A percentile compares a stretch with the other conserved stretches of the same genome.
These are phyloP conservation scores for Populus tremula DNA, from an alignment of 345 rosid genomes.

Conservation along the genomic window DNA sequence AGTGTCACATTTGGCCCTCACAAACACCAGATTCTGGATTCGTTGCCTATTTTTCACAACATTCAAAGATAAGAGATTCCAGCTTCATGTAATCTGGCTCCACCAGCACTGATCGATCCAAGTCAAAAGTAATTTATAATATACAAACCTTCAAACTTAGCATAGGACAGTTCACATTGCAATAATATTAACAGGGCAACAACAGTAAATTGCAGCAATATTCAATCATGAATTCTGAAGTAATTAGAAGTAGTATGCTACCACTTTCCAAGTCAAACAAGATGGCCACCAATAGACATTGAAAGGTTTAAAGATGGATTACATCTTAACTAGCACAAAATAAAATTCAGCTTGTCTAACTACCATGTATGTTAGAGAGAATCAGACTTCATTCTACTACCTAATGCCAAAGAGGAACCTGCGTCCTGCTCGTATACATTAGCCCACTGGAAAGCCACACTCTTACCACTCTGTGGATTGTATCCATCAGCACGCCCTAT, in stretches of 20 bases:
- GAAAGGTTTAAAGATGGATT: neutral
- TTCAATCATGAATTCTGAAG: neutral
- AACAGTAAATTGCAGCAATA: neutral
- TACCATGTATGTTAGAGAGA: neutral
- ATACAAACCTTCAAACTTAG: neutral
- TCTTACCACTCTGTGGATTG: constrained; percentile 50
- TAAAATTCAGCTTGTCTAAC: neutral
- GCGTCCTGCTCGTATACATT: constrained; percentile 52
- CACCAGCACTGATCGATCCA: neutral
- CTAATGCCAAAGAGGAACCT: constrained; percentile 28
- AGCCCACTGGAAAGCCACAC: constrained; percentile 64
- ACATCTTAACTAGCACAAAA: neutral
- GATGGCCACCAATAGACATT: neutral
- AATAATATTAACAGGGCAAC: neutral
- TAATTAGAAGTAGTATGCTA: neutral
- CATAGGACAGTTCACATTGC: no score
- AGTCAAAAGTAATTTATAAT: neutral
- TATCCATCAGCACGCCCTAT: constrained; percentile 69
- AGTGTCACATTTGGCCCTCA: neutral
- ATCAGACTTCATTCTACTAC: constrained; percentile 19
- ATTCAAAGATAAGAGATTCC: neutral
- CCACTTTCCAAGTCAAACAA: neutral
- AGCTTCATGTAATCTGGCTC: neutral
- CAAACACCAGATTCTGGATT: neutral
- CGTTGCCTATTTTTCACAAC: neutral